These are phyloP conservation scores for Yamadazyma dushanensis DNA, from an alignment of 1,139 yeast species.

Conservation along the genomic window DNA sequence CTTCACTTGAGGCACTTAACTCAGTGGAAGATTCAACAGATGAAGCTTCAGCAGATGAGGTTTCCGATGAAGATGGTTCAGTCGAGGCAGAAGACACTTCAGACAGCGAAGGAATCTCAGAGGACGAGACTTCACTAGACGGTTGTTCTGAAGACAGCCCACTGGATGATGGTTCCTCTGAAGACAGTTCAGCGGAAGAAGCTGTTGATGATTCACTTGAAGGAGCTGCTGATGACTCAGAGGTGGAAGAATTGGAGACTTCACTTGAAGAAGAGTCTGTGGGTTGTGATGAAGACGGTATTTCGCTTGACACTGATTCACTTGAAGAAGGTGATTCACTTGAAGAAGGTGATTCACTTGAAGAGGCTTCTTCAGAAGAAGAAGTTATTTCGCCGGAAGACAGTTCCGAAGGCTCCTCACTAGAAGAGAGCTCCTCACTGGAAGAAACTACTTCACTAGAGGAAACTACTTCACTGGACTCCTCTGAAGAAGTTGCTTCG, in stretches of 20 bases:
- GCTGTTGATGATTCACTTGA: not conserved
- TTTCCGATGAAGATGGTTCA: no score
- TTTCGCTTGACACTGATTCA: not conserved
- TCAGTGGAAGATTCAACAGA: no score
- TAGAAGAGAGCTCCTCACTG: conserved; percentile 5
- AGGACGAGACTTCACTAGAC: no score
- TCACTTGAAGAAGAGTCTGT: conserved; percentile 2
- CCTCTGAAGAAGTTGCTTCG: conserved; percentile 8
- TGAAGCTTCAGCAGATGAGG: no score
- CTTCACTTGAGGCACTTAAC: not conserved
- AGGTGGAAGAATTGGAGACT: no score
- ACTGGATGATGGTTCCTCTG: not conserved
- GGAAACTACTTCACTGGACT: conserved; percentile 1
- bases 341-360: conserved; percentile 9
- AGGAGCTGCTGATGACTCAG: no score
- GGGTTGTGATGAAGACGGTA: not conserved
- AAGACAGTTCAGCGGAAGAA: not conserved
- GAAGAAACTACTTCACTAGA: conserved; percentile 5
- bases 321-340: conserved; percentile 4
- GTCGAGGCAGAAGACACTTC: no score
- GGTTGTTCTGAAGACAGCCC: no score
- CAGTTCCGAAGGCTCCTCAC: no score
- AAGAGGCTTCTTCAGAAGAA: conserved; percentile 4
- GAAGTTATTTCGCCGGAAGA: conserved; percentile 5
- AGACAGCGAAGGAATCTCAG: no score